Evolutionary conservation across 2,329 filamentous ascomycete species (phyloP), one percentile per base, ranked within the genome.

Genomic region (Lachnellula occidentalis): DNA sequence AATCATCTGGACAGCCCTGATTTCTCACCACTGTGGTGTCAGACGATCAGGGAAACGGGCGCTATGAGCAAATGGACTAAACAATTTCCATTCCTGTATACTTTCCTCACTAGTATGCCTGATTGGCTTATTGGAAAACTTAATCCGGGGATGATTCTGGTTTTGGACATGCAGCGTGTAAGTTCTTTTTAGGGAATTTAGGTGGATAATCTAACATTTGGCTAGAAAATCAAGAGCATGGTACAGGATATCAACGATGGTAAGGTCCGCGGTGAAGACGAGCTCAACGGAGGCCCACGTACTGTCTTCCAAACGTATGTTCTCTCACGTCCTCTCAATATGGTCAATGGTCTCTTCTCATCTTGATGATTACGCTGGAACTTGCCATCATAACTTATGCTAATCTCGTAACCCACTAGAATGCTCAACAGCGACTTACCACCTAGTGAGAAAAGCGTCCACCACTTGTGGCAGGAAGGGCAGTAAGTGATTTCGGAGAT

Each of bases 1-100:
- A 57, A 64, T 45, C 51, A 57, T 48, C 53, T 66, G 8, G 61
- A 65, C 22, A 54, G 45, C 36, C 50, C 53, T 14, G 58, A 65
- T 36, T 65, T 65, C 45, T 56, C 54, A 6, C 59, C 59, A 5
- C 34, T 52, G 27, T 64, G 60, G 57, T 50, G 53, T 27, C 47
- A 61, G 24, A 60, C 60, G 0, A 56, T 61, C 17, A 55, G 61
- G 45, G 49, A 37, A n/a, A 53, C 49, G 6, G 55, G 47, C 14
- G 51, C 47, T 12, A 41, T 51, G 34, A 57, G 57, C 15, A 50
- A 56, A 31, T 34, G 60, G 19, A 46, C 58, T 17, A 63, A 63
- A 37, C 60, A 65, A n/a, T 60, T 61, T 19, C 58, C 59, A 1
- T 65, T 56, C 54, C 6, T 63, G 17, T 57, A 54, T 27, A 27